Percentiles rank a stretch among this genome's conserved stretches.
phyloP scores from a whole-genome alignment of 2,329 filamentous ascomycete genomes.

The Botrytis tulipae region DNA sequence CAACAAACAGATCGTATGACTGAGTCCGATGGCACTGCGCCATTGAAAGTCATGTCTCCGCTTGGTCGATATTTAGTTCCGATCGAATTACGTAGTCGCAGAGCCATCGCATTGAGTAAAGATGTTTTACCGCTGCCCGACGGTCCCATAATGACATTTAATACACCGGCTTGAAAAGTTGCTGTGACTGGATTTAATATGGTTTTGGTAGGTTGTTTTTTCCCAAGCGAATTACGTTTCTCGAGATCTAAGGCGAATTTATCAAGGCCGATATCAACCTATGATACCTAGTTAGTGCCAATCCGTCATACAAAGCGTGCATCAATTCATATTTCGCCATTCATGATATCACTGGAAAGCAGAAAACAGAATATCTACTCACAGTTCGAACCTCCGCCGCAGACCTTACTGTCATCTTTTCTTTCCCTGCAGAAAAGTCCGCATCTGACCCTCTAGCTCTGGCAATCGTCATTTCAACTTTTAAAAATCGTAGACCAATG shows the following conservation, averaged over 20 bases:
- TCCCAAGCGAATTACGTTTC: constrained; percentile 55
- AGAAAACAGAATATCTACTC: not conserved
- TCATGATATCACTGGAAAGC: not conserved
- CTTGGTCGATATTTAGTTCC: constrained; percentile 60
- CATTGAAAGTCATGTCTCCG: constrained; percentile 69
- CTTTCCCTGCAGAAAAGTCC: constrained; percentile 67
- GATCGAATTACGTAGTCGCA: constrained; percentile 60
- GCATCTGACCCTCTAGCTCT: constrained; percentile 56
- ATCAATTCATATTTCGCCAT: too few relatives aligned
- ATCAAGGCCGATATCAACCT: constrained; percentile 62
- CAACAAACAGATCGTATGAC: constrained; percentile 72
- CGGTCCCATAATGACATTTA: constrained; percentile 80
- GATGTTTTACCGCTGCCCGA: constrained; percentile 77
- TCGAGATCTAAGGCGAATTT: constrained; percentile 63
- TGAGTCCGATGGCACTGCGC: constrained; percentile 61
- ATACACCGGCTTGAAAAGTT: constrained; percentile 63
- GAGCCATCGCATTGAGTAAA: constrained; percentile 69
- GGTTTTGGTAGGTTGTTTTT: constrained; percentile 51
- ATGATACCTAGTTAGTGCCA: not conserved
- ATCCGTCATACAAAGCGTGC: not conserved
- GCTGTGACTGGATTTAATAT: constrained; percentile 68
- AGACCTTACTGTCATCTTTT: constrained; percentile 60
- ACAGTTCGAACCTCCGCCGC: constrained; percentile 51
- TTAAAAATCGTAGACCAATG: constrained; percentile 61
- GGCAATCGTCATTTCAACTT: constrained; percentile 68